A percentile compares a stretch with the other conserved stretches of the same genome.
Evolutionary conservation across 331 rosid species (phyloP).

Genomic region (Pyracantha coccinea): DNA sequence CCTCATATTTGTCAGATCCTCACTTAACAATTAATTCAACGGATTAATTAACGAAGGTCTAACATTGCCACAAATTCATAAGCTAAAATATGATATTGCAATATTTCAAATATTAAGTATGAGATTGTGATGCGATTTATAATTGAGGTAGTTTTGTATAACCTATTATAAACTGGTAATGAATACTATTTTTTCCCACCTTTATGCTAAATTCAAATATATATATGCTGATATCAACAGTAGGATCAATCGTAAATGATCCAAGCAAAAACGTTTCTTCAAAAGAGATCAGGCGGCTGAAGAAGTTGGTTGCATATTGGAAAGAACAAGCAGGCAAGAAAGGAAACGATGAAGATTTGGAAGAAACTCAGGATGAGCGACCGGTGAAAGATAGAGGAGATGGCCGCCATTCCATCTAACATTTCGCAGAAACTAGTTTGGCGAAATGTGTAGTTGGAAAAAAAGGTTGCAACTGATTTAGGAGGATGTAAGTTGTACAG

Average conservation of each 20-base stretch:
- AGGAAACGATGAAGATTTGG: conserved; percentile 76
- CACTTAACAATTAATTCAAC: no score
- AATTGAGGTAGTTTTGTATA: no score
- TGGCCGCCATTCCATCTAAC: conserved; percentile 61
- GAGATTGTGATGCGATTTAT: no score
- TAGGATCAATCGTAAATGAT: conserved; percentile 88
- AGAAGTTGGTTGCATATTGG: conserved; percentile 74
- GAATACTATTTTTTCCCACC: not conserved
- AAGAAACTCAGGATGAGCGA: conserved; percentile 72
- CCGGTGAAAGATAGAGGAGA: conserved; percentile 48
- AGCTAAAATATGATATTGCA: no score
- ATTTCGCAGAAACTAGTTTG: not conserved
- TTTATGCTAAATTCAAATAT: conserved; percentile 11
- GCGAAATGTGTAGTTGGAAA: not conserved
- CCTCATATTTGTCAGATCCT: no score
- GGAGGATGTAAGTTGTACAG: conserved; percentile 34
- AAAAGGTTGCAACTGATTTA: conserved; percentile 10
- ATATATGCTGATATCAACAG: conserved; percentile 90
- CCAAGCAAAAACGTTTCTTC: conserved; percentile 83
- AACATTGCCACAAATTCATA: no score
- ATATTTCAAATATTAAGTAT: no score
- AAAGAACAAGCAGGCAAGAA: conserved; percentile 92
- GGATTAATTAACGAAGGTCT: no score
- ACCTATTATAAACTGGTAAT: no score
- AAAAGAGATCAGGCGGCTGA: conserved; percentile 80